Evolutionary conservation across 2,329 filamentous ascomycete species (phyloP).

Genomic region (Pseudogymnoascus pannorum): DNA sequence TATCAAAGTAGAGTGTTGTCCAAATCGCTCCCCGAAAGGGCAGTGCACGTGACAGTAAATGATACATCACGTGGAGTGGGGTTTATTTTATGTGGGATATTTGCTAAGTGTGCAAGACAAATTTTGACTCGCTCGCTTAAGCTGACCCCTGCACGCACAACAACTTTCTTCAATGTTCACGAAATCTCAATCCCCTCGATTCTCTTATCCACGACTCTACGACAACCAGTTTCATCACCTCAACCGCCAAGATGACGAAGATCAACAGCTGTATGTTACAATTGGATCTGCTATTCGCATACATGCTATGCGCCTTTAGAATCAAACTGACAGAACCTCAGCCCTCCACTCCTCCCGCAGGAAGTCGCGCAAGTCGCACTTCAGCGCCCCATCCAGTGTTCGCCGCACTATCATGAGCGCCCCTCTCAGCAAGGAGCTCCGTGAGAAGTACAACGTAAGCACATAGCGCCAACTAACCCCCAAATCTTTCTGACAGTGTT

Average conservation of each 20-base stretch:
- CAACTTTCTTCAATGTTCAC: conserved; percentile 7
- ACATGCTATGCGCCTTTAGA: conserved; percentile 8
- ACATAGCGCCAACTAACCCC: background rate
- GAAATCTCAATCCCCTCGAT: conserved; percentile 3
- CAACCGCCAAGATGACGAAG: conserved; percentile 59
- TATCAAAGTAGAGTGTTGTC: background rate
- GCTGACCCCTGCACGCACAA: background rate
- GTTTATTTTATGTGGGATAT: background rate
- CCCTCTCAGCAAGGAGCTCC: conserved; percentile 90
- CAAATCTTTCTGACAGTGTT: conserved; percentile 14
- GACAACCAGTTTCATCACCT: conserved; percentile 20
- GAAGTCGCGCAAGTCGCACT: conserved; percentile 99
- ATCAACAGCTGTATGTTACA: conserved; percentile 50
- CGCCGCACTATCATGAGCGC: conserved; percentile 97
- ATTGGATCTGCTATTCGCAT: conserved; percentile 5
- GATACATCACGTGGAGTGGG: background rate
- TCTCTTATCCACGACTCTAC: conserved; percentile 13
- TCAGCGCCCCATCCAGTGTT: conserved; percentile 86
- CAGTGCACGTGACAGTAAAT: background rate
- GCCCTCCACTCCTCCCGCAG: conserved; percentile 76
- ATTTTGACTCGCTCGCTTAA: conserved; percentile 9
- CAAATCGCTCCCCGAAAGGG: background rate
- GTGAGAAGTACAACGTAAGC: conserved; percentile 97
- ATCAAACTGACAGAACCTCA: conserved; percentile 27
- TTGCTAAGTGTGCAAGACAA: background rate